Evolutionary conservation across 2,329 filamentous ascomycete species (phyloP).

Genomic region (Ophiostoma populinum): DNA sequence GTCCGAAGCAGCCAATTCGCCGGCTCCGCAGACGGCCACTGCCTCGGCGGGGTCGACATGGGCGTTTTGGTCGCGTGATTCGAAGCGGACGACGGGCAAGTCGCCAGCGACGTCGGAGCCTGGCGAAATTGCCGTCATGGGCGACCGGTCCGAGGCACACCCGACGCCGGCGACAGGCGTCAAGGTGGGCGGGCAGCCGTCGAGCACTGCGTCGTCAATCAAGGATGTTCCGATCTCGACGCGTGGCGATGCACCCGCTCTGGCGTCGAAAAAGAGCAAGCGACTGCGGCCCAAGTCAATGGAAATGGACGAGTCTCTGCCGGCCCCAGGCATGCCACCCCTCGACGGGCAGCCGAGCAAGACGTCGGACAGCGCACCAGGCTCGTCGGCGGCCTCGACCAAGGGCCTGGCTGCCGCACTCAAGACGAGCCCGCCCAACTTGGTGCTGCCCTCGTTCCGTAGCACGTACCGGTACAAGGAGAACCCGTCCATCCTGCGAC

Average conservation of each 20-base stretch:
- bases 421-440: slow-evolving; percentile 33
- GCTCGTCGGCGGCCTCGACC: neutral
- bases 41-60: slow-evolving; percentile 46
- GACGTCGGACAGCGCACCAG: neutral
- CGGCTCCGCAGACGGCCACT: slow-evolving; percentile 16
- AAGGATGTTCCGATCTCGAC: slow-evolving; percentile 18
- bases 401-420: slow-evolving; percentile 12
- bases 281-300: slow-evolving; percentile 28
- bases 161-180: slow-evolving; percentile 29
- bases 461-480: slow-evolving; percentile 51
- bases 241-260: neutral
- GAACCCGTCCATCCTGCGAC: slow-evolving; percentile 52
- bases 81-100: slow-evolving; percentile 20
- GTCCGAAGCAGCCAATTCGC: slow-evolving; percentile 5
- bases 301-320: slow-evolving; percentile 24
- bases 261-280: slow-evolving; percentile 24
- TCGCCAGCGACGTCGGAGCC: slow-evolving; percentile 17
- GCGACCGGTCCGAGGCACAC: slow-evolving; percentile 38
- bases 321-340: slow-evolving; percentile 14
- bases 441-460: slow-evolving; percentile 52
- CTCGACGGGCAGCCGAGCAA: neutral
- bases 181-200: slow-evolving; percentile 22
- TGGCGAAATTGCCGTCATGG: slow-evolving; percentile 39
- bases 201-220: slow-evolving; percentile 18
- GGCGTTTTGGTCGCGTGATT: slow-evolving; percentile 63